Conservation (phyloP, 78 protist genomes). For the Paulinella micropora region DNA sequence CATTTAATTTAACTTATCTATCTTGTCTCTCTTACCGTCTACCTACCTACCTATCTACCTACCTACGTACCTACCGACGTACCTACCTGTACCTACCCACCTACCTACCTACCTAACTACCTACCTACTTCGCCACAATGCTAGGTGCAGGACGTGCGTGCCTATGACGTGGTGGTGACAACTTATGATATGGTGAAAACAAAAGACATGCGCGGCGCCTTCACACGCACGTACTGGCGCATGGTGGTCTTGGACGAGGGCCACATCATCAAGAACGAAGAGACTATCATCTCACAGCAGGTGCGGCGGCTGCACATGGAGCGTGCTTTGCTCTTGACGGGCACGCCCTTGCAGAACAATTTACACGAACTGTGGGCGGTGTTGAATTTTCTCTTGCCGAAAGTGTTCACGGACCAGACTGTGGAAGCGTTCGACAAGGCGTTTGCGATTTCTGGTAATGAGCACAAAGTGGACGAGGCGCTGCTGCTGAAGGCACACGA, state of each 20-base stretch:
- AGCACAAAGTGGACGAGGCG: not conserved
- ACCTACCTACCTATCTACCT: too few species aligned
- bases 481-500: conserved; percentile 45
- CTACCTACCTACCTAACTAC: too few species aligned
- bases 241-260: conserved; percentile 79
- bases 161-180: conserved; percentile 31
- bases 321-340: conserved; percentile 37
- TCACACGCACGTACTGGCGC: conserved; percentile 29
- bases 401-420: not conserved
- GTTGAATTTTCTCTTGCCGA: not conserved
- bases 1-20: too few species aligned
- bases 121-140: too few species aligned
- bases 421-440: not conserved
- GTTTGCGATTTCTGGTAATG: not conserved
- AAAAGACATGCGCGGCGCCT: conserved; percentile 12
- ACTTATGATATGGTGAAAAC: conserved; percentile 34
- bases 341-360: conserved; percentile 91
- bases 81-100: too few species aligned
- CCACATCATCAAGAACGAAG: conserved; percentile 54
- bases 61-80: too few species aligned
- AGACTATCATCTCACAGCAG: conserved; percentile 49
- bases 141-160: not conserved
- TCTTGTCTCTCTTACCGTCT: too few species aligned
- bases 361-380: conserved; percentile 78
- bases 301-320: conserved; percentile 43